These are phyloP conservation scores for Musa troglodytarum DNA, from an alignment of 176 grass and related monocot species.

Conservation along the genomic window DNA sequence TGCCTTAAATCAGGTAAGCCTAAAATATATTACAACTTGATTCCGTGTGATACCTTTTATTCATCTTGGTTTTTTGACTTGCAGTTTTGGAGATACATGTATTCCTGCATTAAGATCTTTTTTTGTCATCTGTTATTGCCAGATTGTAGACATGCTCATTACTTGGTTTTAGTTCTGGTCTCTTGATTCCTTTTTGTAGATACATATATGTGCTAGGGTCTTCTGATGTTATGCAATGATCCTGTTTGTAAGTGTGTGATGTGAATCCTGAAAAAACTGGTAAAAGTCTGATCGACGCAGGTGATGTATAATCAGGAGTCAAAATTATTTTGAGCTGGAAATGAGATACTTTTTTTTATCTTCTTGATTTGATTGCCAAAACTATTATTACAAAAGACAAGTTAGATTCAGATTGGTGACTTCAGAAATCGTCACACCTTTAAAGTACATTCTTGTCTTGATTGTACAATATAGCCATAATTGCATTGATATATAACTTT, in stretches of 20 bases:
- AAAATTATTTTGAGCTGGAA: not conserved
- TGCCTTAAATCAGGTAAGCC: conserved; percentile 80
- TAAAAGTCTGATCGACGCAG: not conserved
- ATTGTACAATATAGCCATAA: too few relatives aligned
- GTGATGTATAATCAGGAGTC: not conserved
- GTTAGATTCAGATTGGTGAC: not conserved
- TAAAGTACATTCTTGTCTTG: not conserved
- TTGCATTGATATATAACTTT: not conserved
- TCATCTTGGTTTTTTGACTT: too few relatives aligned
- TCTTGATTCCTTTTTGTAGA: too few relatives aligned
- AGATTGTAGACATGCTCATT: too few relatives aligned
- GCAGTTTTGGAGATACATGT: too few relatives aligned
- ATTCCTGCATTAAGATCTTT: too few relatives aligned
- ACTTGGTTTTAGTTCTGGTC: too few relatives aligned
- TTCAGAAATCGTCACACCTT: not conserved
- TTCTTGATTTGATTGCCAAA: not conserved
- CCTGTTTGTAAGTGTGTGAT: not conserved
- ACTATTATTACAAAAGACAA: not conserved
- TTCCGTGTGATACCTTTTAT: not conserved
- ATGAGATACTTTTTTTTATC: not conserved
- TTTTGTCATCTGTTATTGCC: too few relatives aligned
- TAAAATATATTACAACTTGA: not conserved
- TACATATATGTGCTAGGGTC: too few relatives aligned
- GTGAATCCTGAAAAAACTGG: not conserved
- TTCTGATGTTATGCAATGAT: too few relatives aligned